phyloP scores from a whole-genome alignment of 306 rosid genomes.

The Cicer cuneatum region DNA sequence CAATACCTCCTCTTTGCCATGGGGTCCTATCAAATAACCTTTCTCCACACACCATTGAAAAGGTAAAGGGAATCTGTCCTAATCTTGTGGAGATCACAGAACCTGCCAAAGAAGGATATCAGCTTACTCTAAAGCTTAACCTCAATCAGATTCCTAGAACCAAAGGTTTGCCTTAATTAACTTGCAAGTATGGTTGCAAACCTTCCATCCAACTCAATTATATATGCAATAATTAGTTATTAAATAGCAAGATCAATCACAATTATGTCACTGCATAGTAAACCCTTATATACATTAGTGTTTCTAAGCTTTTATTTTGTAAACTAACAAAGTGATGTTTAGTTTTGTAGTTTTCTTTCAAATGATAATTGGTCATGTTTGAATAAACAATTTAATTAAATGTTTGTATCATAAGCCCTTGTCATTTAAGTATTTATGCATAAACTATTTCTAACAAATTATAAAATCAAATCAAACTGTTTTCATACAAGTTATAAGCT shows the following conservation, averaged over 20 bases:
- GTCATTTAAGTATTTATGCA: too few species aligned
- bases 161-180: conserved; percentile 61
- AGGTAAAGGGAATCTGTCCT: conserved; percentile 61
- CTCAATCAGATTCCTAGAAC: conserved; percentile 57
- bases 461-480: too few species aligned
- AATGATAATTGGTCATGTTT: too few species aligned
- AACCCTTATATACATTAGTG: neutral
- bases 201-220: conserved; percentile 26
- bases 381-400: too few species aligned
- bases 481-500: too few species aligned
- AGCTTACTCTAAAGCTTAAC: conserved; percentile 70
- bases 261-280: neutral
- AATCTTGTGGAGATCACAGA: conserved; percentile 62
- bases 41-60: conserved; percentile 60
- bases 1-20: conserved; percentile 68
- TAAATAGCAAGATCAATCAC: neutral
- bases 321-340: too few species aligned
- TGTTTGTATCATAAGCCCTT: too few species aligned
- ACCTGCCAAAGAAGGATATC: conserved; percentile 75
- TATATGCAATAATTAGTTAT: neutral
- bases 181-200: neutral
- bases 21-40: conserved; percentile 54
- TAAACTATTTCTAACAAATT: too few species aligned
- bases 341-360: too few species aligned
- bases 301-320: too few species aligned